Evolutionary conservation across 306 rosid species (phyloP), one percentile per base, ranked within the genome.

Genomic region (Acacia confusa): DNA sequence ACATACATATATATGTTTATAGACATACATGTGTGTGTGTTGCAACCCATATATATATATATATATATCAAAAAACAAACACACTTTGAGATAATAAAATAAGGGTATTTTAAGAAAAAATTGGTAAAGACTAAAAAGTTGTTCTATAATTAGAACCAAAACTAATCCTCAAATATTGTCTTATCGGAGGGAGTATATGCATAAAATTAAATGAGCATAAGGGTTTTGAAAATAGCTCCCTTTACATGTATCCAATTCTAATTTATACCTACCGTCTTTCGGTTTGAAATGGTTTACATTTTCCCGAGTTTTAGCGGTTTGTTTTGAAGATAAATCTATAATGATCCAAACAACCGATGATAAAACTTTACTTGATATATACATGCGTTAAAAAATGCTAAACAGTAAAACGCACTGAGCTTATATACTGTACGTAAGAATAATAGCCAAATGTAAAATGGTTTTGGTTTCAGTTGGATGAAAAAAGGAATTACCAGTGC

Each of bases 401-500:
- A 61, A 27, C 17, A 61, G 68, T 61, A 61, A 61, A 61, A 61
- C 36, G 38, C n/a, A n/a, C 5, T 61, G 68, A 27, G 38, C 9
- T 61, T 27, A 57, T 22, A 57, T 9, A 13, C 8, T 5, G 67
- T 27, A 25, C 34, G 17, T 60, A 27, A 12, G 16, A 61, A 1
- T 27, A 61, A 4, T 28, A 25, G 17, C 22, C 10, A 64, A 63
- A 63, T 27, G 69, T 13, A 4, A 63, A 63, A 27, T 13, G 16
- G n/a, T 14, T 64, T 30, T 34, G n/a, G 38, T 32, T 64, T 30
- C 12, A 64, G 40, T 17, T 65, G 8, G 13, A 16, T 7, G 52
- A 20, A 41, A 69, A 36, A 40, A 12, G 20, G 3, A 76, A 44
- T 55, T 88, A 93, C 97, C 97, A 93, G 89, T 93, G 97, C 53